Conservation (phyloP, 2,329 filamentous ascomycete species). For the Phialophora tarda region DNA sequence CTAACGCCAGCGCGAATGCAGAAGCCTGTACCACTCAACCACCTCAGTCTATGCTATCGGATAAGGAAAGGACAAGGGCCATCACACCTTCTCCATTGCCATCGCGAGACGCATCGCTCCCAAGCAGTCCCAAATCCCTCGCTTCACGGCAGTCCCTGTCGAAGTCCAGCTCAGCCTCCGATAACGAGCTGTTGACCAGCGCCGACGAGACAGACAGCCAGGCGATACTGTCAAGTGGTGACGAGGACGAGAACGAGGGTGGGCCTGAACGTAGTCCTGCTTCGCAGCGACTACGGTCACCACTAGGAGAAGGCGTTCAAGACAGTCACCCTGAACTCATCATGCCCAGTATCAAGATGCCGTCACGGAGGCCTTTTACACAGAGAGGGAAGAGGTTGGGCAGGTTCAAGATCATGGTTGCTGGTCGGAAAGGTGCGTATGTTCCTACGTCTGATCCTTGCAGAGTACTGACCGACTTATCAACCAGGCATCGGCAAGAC, state of each 20-base stretch:
- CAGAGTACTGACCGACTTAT: constrained; percentile 21
- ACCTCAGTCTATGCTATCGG: not conserved
- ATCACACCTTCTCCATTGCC: constrained; percentile 44
- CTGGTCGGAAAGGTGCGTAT: constrained; percentile 72
- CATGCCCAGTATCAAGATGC: constrained; percentile 95
- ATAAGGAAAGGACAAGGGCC: constrained; percentile 28
- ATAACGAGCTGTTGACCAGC: constrained; percentile 59
- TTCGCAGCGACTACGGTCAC: not conserved
- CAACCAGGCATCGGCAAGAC: constrained; percentile 79
- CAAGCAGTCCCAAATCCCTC: constrained; percentile 60
- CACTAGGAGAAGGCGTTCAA: constrained; percentile 41
- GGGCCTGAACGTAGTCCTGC: not conserved
- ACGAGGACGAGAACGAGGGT: constrained; percentile 58
- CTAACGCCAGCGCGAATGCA: constrained; percentile 36
- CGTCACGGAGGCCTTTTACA: constrained; percentile 85
- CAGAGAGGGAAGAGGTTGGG: constrained; percentile 82
- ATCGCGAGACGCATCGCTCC: constrained; percentile 50
- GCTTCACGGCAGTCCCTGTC: constrained; percentile 54
- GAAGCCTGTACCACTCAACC: constrained; percentile 31
- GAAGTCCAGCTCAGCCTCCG: constrained; percentile 64
- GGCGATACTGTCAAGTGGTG: constrained; percentile 59
- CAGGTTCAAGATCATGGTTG: constrained; percentile 84
- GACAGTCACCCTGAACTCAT: constrained; percentile 74
- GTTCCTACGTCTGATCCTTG: not conserved
- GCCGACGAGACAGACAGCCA: constrained; percentile 62